These are phyloP conservation scores for Pythium oligandrum DNA, from an alignment of 352 stramenopile species.

Conservation along the genomic window DNA sequence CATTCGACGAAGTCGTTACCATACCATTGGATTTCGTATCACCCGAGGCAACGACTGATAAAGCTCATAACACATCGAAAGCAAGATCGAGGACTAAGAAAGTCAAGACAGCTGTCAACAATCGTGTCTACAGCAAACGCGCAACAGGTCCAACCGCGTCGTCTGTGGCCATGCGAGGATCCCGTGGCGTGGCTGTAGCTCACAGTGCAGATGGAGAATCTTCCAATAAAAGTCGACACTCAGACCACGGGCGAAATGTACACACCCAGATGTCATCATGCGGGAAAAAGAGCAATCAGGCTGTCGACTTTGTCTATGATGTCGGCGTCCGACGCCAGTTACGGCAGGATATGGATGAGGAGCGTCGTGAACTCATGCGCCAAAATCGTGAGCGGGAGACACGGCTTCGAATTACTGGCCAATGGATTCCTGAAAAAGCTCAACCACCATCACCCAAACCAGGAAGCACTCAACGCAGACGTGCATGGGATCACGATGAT, in stretches of 20 bases:
- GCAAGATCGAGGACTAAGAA: constrained; percentile 15
- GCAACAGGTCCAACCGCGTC: not conserved
- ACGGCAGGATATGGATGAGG: constrained; percentile 49
- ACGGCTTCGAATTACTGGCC: no score
- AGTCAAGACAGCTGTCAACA: constrained; percentile 3
- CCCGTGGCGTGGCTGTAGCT: no score
- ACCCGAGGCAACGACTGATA: constrained; percentile 7
- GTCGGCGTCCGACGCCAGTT: constrained; percentile 41
- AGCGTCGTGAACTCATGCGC: constrained; percentile 16
- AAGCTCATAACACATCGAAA: constrained; percentile 3
- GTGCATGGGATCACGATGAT: constrained; percentile 14
- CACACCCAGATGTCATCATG: not conserved
- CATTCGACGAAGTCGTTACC: constrained; percentile 25
- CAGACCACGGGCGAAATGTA: no score
- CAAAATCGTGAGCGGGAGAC: no score
- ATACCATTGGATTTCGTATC: constrained; percentile 45
- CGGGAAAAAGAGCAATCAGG: constrained; percentile 5
- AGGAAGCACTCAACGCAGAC: constrained; percentile 6
- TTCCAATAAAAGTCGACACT: no score
- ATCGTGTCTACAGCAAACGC: constrained; percentile 29
- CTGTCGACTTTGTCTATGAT: constrained; percentile 75
- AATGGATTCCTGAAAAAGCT: no score
- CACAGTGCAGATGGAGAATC: no score
- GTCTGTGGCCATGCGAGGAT: no score
- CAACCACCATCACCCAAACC: no score